Percentiles rank a stretch among this genome's conserved stretches.
These are phyloP conservation scores for Linum usitatissimum DNA, from an alignment of 345 rosid genomes.

Conservation along the genomic window DNA sequence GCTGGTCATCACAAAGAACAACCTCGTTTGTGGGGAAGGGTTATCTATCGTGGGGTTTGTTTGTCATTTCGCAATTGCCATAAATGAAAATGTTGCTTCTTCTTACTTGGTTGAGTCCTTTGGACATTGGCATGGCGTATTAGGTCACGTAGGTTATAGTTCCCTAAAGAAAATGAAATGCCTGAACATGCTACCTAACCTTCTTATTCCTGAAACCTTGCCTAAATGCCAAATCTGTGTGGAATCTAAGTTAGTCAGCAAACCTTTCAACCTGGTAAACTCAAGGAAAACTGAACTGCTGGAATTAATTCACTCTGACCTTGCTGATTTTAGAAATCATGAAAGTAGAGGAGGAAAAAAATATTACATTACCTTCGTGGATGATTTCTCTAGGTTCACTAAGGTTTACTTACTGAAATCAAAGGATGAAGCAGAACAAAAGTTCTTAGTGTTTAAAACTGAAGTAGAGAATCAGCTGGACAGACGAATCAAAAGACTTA, in stretches of 20 bases:
- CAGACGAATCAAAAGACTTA: no score
- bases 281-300: not conserved
- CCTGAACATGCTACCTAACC: no score
- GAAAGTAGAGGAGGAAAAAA: conserved; percentile 1
- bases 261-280: no score
- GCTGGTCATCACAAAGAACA: not conserved
- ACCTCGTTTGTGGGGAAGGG: not conserved
- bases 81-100: not conserved
- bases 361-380: not conserved
- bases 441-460: not conserved
- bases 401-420: not conserved
- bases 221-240: no score
- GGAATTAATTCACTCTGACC: not conserved
- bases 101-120: conserved; percentile 5
- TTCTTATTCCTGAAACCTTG: no score
- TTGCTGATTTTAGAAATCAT: not conserved
- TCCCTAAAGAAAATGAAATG: not conserved
- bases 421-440: not conserved
- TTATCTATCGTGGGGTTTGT: not conserved
- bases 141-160: not conserved
- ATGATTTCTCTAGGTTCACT: conserved; percentile 7
- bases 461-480: not conserved
- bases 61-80: not conserved
- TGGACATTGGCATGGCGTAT: conserved; percentile 3
- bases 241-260: no score